Percentiles rank a stretch among this genome's conserved stretches.
Conservation (phyloP, 2,329 filamentous ascomycete species). For the Coleophoma cylindrospora region DNA sequence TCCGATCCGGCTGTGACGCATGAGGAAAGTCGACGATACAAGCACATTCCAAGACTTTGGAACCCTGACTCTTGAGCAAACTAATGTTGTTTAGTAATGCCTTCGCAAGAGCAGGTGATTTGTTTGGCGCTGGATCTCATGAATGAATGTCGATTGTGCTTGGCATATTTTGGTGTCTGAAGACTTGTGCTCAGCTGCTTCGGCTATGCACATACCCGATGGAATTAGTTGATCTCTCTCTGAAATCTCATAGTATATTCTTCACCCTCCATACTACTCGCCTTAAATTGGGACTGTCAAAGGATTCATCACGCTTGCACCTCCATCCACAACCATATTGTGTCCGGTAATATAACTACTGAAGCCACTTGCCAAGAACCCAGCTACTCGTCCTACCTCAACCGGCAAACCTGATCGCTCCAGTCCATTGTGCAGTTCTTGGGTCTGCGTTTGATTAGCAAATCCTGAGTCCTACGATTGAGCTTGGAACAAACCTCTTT, state of each 20-base stretch:
- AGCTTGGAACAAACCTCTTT: slow-evolving; percentile 29
- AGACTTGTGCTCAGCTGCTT: too few relatives aligned
- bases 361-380: slow-evolving; percentile 58
- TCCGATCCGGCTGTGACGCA: too few relatives aligned
- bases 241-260: background rate
- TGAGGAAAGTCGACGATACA: too few relatives aligned
- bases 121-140: too few relatives aligned
- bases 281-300: slow-evolving; percentile 32
- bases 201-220: too few relatives aligned
- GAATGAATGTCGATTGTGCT: too few relatives aligned
- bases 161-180: too few relatives aligned
- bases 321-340: slow-evolving; percentile 59
- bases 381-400: slow-evolving; percentile 55
- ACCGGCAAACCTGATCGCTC: slow-evolving; percentile 51
- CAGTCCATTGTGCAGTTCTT: slow-evolving; percentile 48
- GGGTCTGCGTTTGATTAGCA: slow-evolving; percentile 23
- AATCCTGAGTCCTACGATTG: background rate
- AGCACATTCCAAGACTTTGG: too few relatives aligned
- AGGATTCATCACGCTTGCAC: slow-evolving; percentile 40
- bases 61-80: too few relatives aligned
- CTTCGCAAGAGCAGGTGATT: too few relatives aligned
- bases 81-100: too few relatives aligned
- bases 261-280: background rate
- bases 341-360: slow-evolving; percentile 57
- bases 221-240: too few relatives aligned